phyloP scores from a whole-genome alignment of 352 stramenopile species.

The Globisporangium paroecandrum region DNA sequence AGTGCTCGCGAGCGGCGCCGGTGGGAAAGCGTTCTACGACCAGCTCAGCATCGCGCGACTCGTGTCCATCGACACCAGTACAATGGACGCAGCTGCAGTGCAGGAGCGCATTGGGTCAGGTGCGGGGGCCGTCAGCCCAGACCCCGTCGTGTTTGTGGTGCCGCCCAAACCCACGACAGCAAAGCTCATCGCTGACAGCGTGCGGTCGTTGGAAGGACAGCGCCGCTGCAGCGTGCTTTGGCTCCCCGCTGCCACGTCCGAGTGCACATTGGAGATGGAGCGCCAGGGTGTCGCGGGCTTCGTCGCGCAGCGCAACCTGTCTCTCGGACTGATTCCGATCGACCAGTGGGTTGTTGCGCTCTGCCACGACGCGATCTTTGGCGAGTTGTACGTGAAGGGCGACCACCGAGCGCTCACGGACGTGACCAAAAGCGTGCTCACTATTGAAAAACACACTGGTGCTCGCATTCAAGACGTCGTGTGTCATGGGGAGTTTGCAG shows the following conservation, averaged over 20 bases:
- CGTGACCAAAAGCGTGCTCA: slow-evolving; percentile 62
- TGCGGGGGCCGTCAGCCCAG: slow-evolving; percentile 3
- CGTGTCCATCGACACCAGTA: slow-evolving; percentile 36
- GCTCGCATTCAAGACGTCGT: slow-evolving; percentile 34
- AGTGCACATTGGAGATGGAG: slow-evolving; percentile 73
- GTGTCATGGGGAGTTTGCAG: slow-evolving; percentile 51
- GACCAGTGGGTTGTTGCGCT: slow-evolving; percentile 53
- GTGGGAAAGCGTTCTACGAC: slow-evolving; percentile 65
- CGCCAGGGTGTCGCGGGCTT: slow-evolving; percentile 58
- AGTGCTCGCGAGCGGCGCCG: slow-evolving; percentile 59
- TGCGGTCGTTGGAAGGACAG: slow-evolving; percentile 28
- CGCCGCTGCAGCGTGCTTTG: slow-evolving; percentile 51
- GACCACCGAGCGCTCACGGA: slow-evolving; percentile 55
- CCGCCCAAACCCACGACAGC: slow-evolving; percentile 45
- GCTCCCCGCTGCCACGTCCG: slow-evolving; percentile 52
- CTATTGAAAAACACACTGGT: slow-evolving; percentile 45
- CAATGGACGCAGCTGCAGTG: slow-evolving; percentile 25
- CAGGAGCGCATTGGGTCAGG: slow-evolving; percentile 27
- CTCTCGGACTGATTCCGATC: slow-evolving; percentile 55
- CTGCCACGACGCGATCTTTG: slow-evolving; percentile 65
- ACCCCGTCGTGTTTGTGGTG: slow-evolving; percentile 49
- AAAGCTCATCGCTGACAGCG: slow-evolving; percentile 45
- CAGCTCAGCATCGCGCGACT: slow-evolving; percentile 45
- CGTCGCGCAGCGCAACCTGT: slow-evolving; percentile 48
- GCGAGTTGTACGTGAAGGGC: slow-evolving; percentile 65